Base-by-base conservation (phyloP, 139 green algal genomes). In the Spirogloea muscicola region DNA sequence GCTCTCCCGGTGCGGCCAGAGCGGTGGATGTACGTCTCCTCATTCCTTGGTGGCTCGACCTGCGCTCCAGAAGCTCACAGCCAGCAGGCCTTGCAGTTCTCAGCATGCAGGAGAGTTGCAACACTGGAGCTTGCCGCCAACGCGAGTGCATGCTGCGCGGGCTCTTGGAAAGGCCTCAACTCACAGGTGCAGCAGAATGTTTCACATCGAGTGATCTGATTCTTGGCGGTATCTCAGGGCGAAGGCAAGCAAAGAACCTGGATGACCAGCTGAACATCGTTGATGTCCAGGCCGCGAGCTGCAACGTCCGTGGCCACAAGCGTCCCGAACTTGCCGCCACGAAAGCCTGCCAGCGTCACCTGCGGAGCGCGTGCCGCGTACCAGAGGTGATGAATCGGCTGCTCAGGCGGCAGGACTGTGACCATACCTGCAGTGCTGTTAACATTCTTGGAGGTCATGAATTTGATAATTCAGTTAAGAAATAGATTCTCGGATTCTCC, bases 251-350 rank as follows among this genome's bases (percentile, higher is more conserved):
- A n/a, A n/a, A n/a, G n/a, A n/a, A 73, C 63, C 77, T 88, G 84
- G 36, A 88, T 55, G 2, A 87, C 78, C 55, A 99, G 87, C 79
- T 96, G 92, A 6, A 99, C 88, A n/a, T 89, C 87, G 36, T 65
- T 89, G 84, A 99, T 96, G 86, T 99, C 95, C 57, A 99, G 88
- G 0, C 95, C 95, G 5, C 95, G 80, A 0, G 95, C 94, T n/a
- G 95, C 95, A 33, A 99, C 95, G 72, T 99, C 95, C 1, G 95
- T 99, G n/a, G 95, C 95, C 16, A 99, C 93, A 55, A 99, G 85
- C 61, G 97, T 88, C 10, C 74, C 76, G 66, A 99, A 98, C 55
- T 91, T 89, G 73, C 89, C 90, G 0, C 37, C 61, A 29, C 90
- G 84, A 84, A 98, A 98, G 10, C 85, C 89, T 4, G 78, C 85